phyloP scores from a whole-genome alignment of 78 protist genomes.

The Speleostelium caveatum region DNA sequence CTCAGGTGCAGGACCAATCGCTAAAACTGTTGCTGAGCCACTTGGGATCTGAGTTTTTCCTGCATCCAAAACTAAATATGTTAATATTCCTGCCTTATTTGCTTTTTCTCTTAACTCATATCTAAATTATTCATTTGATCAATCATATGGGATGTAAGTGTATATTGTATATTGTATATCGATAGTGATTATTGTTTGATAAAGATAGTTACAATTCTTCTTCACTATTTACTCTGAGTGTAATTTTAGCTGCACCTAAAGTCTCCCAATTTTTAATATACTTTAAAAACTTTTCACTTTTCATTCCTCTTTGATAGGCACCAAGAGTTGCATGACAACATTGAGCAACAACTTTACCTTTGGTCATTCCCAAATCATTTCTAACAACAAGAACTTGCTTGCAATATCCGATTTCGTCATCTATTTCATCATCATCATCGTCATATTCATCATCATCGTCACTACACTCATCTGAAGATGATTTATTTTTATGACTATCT shows the following conservation, averaged over 20 bases:
- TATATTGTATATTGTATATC: constrained; percentile 5
- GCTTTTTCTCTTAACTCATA: constrained; percentile 58
- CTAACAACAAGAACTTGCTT: constrained; percentile 88
- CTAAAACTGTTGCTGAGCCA: constrained; percentile 86
- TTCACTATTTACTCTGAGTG: constrained; percentile 47
- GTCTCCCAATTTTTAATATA: constrained; percentile 60
- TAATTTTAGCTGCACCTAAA: constrained; percentile 66
- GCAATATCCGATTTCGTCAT: constrained; percentile 33
- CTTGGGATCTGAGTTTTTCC: constrained; percentile 92
- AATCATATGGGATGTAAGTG: not conserved
- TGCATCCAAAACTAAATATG: constrained; percentile 87
- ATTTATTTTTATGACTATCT: too few species aligned
- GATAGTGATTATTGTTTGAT: too few species aligned
- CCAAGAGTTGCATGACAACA: constrained; percentile 91
- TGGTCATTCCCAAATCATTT: constrained; percentile 88
- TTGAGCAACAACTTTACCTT: constrained; percentile 93
- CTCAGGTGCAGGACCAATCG: constrained; percentile 87
- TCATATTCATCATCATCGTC: not conserved
- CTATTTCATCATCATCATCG: constrained; percentile 14
- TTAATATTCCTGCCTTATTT: constrained; percentile 26
- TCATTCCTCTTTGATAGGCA: constrained; percentile 49
- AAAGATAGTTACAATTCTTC: constrained; percentile 41
- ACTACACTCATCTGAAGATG: not conserved
- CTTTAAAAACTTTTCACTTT: not conserved
- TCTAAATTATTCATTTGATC: constrained; percentile 16